Base-by-base conservation (phyloP, 192 early-diverging fungal species). In the Backusella liffmaniae region DNA sequence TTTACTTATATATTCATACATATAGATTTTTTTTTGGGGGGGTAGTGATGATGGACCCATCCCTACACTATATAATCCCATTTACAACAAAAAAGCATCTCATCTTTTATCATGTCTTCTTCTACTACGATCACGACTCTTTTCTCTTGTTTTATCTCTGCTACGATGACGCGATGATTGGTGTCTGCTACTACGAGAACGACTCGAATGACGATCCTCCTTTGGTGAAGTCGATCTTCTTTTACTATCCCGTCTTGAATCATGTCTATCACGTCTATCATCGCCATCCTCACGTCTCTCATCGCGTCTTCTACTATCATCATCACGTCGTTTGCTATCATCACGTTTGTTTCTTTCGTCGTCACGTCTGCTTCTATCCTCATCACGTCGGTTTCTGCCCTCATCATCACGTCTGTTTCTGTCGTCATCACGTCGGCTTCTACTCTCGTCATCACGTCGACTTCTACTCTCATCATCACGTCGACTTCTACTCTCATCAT, bases 121-220 rank as follows among this genome's bases (percentile, higher is more conserved):
- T 46, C 70, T 71, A n/a, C 70, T 73, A 12, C 51, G 32, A 23
- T 72, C 51, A 18, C 51, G 46, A 56, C 71, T 72, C 30, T 72
- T 72, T 15, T 83, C 77, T n/a, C 80, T 65, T 34, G 85, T 80
- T 70, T 74, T 26, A 3, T 85, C 84, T 21, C 82, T 75, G 15
- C 82, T 85, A n/a, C 84, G 70, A 41, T 79, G 62, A 16, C 79
- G 34, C 18, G 68, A 71, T 36, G 73, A 46, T 12, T 76, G 72
- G 65, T 75, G 76, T 53, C 49, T 34, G 13, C 68, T 51, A 46
- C 66, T 35, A 56, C 65, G 49, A 26, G 76, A 83, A 18, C 73
- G 44, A 72, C 76, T 77, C 6, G 73, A 69, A 36, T 73, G 62
- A 26, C 76, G 79, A 49, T 53, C 49, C 4, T 73, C 32, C 3